Conservation (phyloP, 1,284 basidiomycete genomes). For the Amylostereum areolatum region DNA sequence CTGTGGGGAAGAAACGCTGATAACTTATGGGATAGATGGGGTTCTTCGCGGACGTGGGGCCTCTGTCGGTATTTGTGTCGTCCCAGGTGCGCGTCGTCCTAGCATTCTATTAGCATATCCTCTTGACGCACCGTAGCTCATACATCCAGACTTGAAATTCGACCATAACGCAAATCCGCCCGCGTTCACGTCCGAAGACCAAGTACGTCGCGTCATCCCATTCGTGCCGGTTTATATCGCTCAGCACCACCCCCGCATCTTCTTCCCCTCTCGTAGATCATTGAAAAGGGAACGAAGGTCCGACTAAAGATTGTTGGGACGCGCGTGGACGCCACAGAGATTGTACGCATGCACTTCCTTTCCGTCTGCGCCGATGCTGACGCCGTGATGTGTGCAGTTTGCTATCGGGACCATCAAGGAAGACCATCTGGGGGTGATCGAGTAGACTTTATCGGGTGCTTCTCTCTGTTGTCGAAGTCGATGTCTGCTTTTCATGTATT, state of each 20-base stretch:
- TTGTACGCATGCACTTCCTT: conserved; percentile 48
- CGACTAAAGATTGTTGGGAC: conserved; percentile 96
- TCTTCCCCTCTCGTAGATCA: conserved; percentile 46
- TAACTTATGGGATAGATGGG: conserved; percentile 68
- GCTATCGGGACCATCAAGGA: conserved; percentile 94
- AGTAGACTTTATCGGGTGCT: conserved; percentile 21
- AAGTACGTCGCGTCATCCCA: conserved; percentile 39
- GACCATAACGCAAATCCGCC: conserved; percentile 92
- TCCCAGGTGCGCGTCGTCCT: conserved; percentile 69
- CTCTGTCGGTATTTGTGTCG: conserved; percentile 87
- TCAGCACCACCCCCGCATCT: conserved; percentile 1
- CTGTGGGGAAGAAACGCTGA: background rate
- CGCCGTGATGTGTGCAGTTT: conserved; percentile 45
- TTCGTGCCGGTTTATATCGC: conserved; percentile 2
- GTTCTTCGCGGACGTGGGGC: conserved; percentile 96
- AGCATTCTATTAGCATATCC: conserved; percentile 12
- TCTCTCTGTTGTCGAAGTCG: no score
- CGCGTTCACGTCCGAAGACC: conserved; percentile 85
- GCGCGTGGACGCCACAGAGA: conserved; percentile 95
- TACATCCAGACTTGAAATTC: conserved; percentile 89
- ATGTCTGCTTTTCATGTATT: no score
- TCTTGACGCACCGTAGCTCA: conserved; percentile 50
- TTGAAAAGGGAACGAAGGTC: conserved; percentile 90
- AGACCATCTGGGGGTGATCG: conserved; percentile 87
- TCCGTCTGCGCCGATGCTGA: background rate